A percentile compares a stretch with the other conserved stretches of the same genome.
Conservation (phyloP, 73 alveolate species). For the Blepharisma japonicum region DNA sequence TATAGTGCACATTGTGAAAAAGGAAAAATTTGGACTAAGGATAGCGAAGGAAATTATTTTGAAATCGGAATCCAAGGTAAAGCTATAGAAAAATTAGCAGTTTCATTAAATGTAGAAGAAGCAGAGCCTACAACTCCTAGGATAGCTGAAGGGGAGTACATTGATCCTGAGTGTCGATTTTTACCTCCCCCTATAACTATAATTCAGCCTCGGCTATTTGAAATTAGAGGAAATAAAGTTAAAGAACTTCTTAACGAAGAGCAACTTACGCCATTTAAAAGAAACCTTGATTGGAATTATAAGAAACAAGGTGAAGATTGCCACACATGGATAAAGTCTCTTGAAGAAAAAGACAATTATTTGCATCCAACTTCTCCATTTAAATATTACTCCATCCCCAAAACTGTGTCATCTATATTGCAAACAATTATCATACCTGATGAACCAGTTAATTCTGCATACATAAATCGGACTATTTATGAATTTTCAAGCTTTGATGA, state of each 20-base stretch:
- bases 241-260: conserved; percentile 40
- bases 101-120: conserved; percentile 56
- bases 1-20: conserved; percentile 69
- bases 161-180: conserved; percentile 67
- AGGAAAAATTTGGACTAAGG: conserved; percentile 86
- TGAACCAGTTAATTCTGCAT: neutral
- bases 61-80: conserved; percentile 80
- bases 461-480: neutral
- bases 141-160: conserved; percentile 57
- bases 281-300: conserved; percentile 19
- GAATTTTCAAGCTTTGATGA: neutral
- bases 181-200: conserved; percentile 69
- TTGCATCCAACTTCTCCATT: conserved; percentile 1
- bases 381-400: neutral
- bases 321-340: neutral
- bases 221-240: conserved; percentile 47
- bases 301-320: neutral
- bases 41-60: conserved; percentile 85
- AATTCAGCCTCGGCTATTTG: conserved; percentile 58
- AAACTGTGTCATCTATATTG: neutral
- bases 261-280: conserved; percentile 49
- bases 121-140: conserved; percentile 63
- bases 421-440: conserved; percentile 6
- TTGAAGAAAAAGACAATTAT: neutral
- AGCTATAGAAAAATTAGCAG: conserved; percentile 60